Evolutionary conservation across 768 basidiomycete genomes (phyloP).

Genomic region (Arthromyces matolae): DNA sequence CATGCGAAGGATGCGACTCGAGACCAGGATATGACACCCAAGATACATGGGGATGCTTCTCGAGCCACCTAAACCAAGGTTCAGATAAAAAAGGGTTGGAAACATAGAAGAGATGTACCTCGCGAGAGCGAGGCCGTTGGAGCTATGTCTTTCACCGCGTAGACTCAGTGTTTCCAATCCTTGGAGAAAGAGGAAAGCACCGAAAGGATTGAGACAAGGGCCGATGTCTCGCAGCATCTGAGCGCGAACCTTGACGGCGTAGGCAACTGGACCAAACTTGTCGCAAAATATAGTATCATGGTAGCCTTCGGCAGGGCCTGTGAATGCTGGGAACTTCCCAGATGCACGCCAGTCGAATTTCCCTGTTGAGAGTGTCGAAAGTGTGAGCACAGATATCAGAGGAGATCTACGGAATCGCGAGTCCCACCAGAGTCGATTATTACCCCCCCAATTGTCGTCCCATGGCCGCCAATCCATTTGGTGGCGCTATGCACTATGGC

Average conservation of each 20-base stretch:
- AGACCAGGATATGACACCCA: constrained; percentile 84
- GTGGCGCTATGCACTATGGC: constrained; percentile 66
- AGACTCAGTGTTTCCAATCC: constrained; percentile 76
- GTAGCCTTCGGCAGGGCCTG: constrained; percentile 71
- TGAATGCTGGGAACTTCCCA: constrained; percentile 72
- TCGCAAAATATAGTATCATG: constrained; percentile 68
- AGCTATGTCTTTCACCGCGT: constrained; percentile 65
- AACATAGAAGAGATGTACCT: constrained; percentile 25
- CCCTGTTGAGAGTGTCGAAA: no score
- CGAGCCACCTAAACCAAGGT: constrained; percentile 42
- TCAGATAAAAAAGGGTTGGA: constrained; percentile 7
- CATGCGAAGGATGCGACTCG: constrained; percentile 54
- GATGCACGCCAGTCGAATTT: constrained; percentile 73
- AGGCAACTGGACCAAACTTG: constrained; percentile 62
- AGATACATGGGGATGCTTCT: constrained; percentile 58
- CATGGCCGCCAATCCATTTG: constrained; percentile 84
- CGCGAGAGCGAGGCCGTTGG: constrained; percentile 70
- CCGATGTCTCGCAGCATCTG: constrained; percentile 67
- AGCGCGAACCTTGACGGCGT: constrained; percentile 60
- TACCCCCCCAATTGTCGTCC: constrained; percentile 76
- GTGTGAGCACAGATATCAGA: no score
- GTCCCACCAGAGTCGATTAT: constrained; percentile 62
- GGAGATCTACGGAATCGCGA: no score
- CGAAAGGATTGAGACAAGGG: constrained; percentile 64
- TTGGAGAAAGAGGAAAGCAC: constrained; percentile 71